phyloP scores from a whole-genome alignment of 2,329 filamentous ascomycete species.

The Colletotrichum sp. region DNA sequence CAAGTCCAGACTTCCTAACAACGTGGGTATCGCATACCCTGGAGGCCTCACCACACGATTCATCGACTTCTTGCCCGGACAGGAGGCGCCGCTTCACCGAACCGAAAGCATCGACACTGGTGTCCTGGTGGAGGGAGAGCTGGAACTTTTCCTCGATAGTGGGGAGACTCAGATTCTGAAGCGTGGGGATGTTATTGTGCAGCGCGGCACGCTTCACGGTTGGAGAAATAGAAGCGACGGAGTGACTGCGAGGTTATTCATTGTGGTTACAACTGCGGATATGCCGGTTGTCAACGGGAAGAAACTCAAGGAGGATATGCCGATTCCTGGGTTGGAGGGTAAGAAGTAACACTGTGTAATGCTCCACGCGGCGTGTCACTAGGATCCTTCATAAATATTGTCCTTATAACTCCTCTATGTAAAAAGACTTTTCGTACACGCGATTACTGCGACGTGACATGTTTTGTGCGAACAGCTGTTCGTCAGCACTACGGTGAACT shows the following conservation, averaged over 20 bases:
- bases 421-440: no score
- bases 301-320: not conserved
- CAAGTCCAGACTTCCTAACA: slow-evolving; percentile 19
- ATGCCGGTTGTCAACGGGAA: not conserved
- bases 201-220: slow-evolving; percentile 59
- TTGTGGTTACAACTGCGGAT: not conserved
- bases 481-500: not conserved
- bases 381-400: not conserved
- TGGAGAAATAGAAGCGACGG: slow-evolving; percentile 51
- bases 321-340: not conserved
- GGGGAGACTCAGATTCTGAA: slow-evolving; percentile 50
- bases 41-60: slow-evolving; percentile 49
- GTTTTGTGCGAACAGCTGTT: no score
- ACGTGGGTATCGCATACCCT: slow-evolving; percentile 31
- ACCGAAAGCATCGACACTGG: slow-evolving; percentile 61
- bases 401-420: not conserved
- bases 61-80: slow-evolving; percentile 50
- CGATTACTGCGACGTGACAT: no score
- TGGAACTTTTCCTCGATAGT: slow-evolving; percentile 58
- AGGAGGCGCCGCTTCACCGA: slow-evolving; percentile 50
- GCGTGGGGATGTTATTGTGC: slow-evolving; percentile 59
- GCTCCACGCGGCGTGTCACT: not conserved
- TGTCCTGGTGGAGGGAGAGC: slow-evolving; percentile 57
- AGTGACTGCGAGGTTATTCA: slow-evolving; percentile 47
- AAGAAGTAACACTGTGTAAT: not conserved